Evolutionary conservation across 495 filamentous ascomycete genomes (phyloP).

Genomic region (Podospora pseudoanserina): DNA sequence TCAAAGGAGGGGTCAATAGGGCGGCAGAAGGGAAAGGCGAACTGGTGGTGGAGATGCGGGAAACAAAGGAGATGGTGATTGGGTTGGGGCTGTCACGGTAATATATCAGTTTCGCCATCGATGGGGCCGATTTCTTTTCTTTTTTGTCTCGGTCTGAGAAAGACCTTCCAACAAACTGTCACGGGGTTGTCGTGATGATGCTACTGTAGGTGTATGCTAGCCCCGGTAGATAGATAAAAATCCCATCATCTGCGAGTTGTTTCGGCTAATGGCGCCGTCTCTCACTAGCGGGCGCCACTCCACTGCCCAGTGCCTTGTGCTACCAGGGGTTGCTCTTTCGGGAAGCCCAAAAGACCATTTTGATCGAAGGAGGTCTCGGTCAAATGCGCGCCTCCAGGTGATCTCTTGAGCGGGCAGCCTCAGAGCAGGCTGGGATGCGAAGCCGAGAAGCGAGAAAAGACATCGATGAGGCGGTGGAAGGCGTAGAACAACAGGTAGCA

Average conservation of each 20-base stretch:
- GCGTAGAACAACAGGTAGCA: too few species aligned
- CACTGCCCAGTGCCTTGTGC: constrained; percentile 3
- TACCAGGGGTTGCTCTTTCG: constrained; percentile 13
- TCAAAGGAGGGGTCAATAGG: neutral
- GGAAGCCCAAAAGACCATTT: neutral
- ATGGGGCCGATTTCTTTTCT: constrained; percentile 1
- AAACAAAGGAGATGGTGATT: constrained; percentile 1
- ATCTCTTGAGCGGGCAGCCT: neutral
- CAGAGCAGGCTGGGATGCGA: neutral
- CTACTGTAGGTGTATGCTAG: neutral
- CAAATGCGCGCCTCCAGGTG: neutral
- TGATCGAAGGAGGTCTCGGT: neutral
- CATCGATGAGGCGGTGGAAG: neutral
- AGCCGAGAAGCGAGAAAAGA: neutral
- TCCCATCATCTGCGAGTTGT: constrained; percentile 13
- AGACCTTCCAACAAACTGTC: neutral
- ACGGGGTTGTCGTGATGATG: neutral
- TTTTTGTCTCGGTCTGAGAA: neutral
- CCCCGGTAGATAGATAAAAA: constrained; percentile 11
- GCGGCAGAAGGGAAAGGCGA: neutral
- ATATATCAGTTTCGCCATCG: constrained; percentile 8
- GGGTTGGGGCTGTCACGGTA: neutral
- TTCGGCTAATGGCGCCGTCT: constrained; percentile 13
- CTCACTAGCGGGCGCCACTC: constrained; percentile 10
- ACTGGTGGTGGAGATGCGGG: neutral